Evolutionary conservation across 2,329 filamentous ascomycete species (phyloP).

Genomic region (Colletotrichum orchidophilum): DNA sequence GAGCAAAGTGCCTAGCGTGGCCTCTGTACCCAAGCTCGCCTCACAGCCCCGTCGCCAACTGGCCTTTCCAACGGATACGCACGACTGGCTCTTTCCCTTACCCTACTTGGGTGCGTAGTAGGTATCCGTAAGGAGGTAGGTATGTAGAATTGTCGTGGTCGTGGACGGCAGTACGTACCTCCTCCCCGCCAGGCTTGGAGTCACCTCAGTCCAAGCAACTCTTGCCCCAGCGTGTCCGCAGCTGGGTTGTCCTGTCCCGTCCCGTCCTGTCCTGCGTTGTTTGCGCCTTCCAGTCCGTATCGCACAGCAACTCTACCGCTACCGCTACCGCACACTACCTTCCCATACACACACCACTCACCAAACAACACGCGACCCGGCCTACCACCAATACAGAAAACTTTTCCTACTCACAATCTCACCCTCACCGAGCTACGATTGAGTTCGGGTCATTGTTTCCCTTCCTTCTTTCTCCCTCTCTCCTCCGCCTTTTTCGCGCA

Average conservation of each 20-base stretch:
- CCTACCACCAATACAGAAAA: constrained; percentile 27
- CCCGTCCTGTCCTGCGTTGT: constrained; percentile 21
- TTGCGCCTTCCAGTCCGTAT: constrained; percentile 18
- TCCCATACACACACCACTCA: neutral
- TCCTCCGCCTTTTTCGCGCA: constrained; percentile 9
- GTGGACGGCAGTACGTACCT: constrained; percentile 8
- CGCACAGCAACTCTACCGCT: constrained; percentile 15
- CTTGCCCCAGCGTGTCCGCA: neutral
- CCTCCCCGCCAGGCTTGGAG: neutral
- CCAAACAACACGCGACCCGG: constrained; percentile 32
- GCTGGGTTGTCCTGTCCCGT: constrained; percentile 13
- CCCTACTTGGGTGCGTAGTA: neutral
- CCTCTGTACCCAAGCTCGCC: neutral
- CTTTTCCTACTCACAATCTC: constrained; percentile 33
- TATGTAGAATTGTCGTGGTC: neutral
- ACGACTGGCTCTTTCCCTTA: neutral
- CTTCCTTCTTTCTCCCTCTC: constrained; percentile 9
- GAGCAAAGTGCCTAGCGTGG: neutral
- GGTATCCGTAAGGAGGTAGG: neutral
- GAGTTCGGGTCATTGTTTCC: constrained; percentile 18
- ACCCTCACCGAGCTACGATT: constrained; percentile 21
- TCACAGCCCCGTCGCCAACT: neutral
- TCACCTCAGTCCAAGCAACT: constrained; percentile 3
- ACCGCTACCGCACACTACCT: neutral
- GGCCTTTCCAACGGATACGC: neutral